Base-by-base conservation (phyloP, 345 rosid genomes). In the Dipteronia dyeriana region DNA sequence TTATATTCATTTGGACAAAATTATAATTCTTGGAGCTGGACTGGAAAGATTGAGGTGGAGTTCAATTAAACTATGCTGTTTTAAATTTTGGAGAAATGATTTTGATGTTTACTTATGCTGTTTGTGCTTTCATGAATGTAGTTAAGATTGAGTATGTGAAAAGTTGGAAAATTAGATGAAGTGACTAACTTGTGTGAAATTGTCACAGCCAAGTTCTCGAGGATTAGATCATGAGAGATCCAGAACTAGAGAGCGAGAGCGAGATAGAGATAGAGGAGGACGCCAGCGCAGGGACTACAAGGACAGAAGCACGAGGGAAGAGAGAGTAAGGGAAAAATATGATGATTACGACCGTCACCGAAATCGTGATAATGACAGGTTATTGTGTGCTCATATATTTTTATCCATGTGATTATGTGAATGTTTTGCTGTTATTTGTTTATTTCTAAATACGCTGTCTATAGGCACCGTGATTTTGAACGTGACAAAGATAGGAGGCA, bases 401-500 rank as follows among this genome's bases (percentile, higher is more conserved):
- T 63, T 31, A 54, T 54, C 43, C 16, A 56, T 56, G 49, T 13
- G 38, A 56, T 13, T 41, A 56, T 56, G 49, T 13, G 38, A 56
- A 20, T 41, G 14, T 14, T 59, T 68, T 39, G 23, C 23, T 8
- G 31, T 49, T 13, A n/a, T 29, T 39, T 14, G 2, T 49, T 7
- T n/a, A 47, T 12, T 12, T 16, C 11, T 56, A 16, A 22, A 41
- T 41, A 13, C 9, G 34, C 17, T 39, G 5, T 13, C 4, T 26
- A 54, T 57, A 81, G 84, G 76, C 64, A 29, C 17, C 71, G 67
- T 62, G 84, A 74, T 19, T 77, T 38, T 68, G 71, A 69, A 14
- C 75, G 69, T 25, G 84, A 78, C 22, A 74, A 71, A 41, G 84
- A 78, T 41, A 73, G 72, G 72, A 73, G 74, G 23, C 39, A 70